These are phyloP conservation scores for Fusarium paranaense DNA, from an alignment of 2,329 filamentous ascomycete species.

Conservation along the genomic window DNA sequence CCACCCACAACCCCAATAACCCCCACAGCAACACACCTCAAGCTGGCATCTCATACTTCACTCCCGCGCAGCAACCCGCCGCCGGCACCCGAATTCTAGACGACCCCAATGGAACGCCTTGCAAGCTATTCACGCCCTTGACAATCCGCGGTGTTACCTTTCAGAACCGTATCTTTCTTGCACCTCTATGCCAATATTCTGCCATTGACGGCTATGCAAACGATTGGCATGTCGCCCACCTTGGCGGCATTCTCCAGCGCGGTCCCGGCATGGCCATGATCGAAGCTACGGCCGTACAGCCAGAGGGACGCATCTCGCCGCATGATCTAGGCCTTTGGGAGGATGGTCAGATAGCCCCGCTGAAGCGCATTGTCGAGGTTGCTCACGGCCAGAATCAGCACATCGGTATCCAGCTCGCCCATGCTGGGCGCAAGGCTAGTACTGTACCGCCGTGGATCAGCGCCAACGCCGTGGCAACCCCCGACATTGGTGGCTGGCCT, in stretches of 20 bases:
- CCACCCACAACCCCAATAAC: neutral
- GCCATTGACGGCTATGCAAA: neutral
- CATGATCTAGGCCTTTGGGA: neutral
- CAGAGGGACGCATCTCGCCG: neutral
- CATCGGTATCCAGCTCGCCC: conserved; percentile 6
- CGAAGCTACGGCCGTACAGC: neutral
- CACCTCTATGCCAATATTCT: neutral
- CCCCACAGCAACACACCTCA: neutral
- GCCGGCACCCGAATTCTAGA: conserved; percentile 49
- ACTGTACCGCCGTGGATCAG: conserved; percentile 4
- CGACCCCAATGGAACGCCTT: neutral
- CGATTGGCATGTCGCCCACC: neutral
- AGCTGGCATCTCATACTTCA: conserved; percentile 55
- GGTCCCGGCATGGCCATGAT: neutral
- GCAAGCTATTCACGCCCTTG: neutral
- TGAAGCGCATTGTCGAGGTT: neutral
- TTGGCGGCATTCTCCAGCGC: neutral
- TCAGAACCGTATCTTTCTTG: neutral
- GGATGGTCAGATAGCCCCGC: neutral
- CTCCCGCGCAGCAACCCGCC: conserved; percentile 56
- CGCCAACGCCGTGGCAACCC: neutral
- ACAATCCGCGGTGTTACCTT: neutral
- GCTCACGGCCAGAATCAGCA: conserved; percentile 3
- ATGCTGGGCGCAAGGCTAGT: conserved; percentile 12
- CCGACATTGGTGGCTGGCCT: conserved; percentile 7